Evolutionary conservation across 2,329 filamentous ascomycete species (phyloP), one percentile per base, ranked within the genome.

Genomic region (Neofusicoccum ribis): DNA sequence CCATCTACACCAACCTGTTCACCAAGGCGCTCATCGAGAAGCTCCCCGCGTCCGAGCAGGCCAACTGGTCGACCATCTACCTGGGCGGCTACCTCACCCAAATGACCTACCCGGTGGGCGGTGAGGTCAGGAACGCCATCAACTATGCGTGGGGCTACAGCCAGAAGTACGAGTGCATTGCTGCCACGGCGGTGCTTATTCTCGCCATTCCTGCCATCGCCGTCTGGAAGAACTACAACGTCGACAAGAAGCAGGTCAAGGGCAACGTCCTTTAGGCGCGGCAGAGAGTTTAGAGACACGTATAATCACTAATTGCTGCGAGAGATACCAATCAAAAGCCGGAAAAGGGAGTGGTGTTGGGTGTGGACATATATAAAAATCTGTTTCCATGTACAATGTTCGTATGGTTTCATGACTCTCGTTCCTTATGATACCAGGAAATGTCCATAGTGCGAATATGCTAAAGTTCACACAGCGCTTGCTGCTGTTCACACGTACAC

Each of bases 1-100:
- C 88, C 9, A 86, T 91, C 67, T 91, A 88, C 88, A 86, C 84
- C 0, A 81, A 83, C 66, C 82, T 84, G 1, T 85, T 91, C 70
- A 83, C 82, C 5, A 74, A 78, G 17, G 81, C 82, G 11, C 79
- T 89, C 14, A 70, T 66, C 46, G 68, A 68, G n/a, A 68, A 68
- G 14, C 78, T 89, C 0, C 86, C 86, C 11, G 67, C 80, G 7
- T 74, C 74, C 0, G 72, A 70, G 37, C 79, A 81, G 71, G 70
- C 72, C 50, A 81, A 76, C 9, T 65, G 67, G n/a, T 64, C 67
- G 20, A 65, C 64, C 1, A 79, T 89, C 50, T 86, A 86, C 61
- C 34, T 52, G 67, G 81, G 82, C 36, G 80, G 81, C 68, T 70
- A 89, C 27, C 77, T 77, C 0, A 79, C 78, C 2, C 89, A 90